phyloP scores from a whole-genome alignment of 768 basidiomycete species.

The Inosperma sp. region DNA sequence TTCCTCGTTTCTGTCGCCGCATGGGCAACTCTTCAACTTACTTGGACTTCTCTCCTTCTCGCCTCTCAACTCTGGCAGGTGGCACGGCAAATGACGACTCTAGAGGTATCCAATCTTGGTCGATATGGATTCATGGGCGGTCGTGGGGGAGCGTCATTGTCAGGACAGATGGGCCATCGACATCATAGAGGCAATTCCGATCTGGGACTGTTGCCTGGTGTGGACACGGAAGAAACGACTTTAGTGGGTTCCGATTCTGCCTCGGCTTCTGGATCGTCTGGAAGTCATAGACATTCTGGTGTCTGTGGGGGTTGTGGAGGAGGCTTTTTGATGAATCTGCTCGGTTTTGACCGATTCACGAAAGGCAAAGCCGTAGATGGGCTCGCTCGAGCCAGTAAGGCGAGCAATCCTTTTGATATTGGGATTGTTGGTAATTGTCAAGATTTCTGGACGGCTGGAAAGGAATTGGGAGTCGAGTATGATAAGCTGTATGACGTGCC shows the following conservation, averaged over 20 bases:
- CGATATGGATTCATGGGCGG: constrained; percentile 98
- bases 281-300: constrained; percentile 44
- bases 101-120: constrained; percentile 93
- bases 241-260: constrained; percentile 28
- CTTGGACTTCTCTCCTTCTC: constrained; percentile 88
- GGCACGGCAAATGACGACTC: constrained; percentile 89
- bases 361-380: constrained; percentile 86
- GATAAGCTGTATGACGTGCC: constrained; percentile 88
- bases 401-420: constrained; percentile 88
- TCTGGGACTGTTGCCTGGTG: constrained; percentile 33
- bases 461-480: constrained; percentile 87
- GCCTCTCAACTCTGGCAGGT: constrained; percentile 90
- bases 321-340: constrained; percentile 81
- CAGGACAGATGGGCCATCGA: constrained; percentile 76
- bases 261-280: constrained; percentile 28
- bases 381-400: constrained; percentile 67
- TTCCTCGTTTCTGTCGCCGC: constrained; percentile 77
- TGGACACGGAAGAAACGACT: constrained; percentile 45
- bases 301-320: constrained; percentile 43
- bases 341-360: constrained; percentile 93
- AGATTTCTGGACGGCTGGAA: constrained; percentile 91
- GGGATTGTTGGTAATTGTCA: constrained; percentile 75
- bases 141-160: constrained; percentile 62
- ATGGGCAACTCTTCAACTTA: constrained; percentile 93
- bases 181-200: constrained; percentile 37